Conservation (phyloP, 768 basidiomycete species). For the Pleurotus platypus region DNA sequence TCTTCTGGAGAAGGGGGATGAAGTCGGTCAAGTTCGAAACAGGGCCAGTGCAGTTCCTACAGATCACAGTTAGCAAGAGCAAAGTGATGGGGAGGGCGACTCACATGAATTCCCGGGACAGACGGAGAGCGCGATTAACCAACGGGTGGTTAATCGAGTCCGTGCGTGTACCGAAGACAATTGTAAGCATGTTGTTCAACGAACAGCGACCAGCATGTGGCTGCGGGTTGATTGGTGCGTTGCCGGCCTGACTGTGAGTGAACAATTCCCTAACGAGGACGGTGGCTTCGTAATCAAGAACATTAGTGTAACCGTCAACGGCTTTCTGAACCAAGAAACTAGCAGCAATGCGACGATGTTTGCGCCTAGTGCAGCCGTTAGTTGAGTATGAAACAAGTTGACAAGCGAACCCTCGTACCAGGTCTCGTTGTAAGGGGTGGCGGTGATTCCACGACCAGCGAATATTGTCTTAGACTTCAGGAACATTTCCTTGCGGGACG, state of each 20-base stretch:
- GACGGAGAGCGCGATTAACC: slow-evolving; percentile 27
- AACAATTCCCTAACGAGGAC: slow-evolving; percentile 36
- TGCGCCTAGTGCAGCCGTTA: slow-evolving; percentile 24
- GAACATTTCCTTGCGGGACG: slow-evolving; percentile 43
- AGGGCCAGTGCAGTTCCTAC: slow-evolving; percentile 37
- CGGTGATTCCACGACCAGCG: slow-evolving; percentile 39
- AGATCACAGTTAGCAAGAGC: not conserved
- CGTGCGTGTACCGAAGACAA: slow-evolving; percentile 40
- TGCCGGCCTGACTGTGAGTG: slow-evolving; percentile 25
- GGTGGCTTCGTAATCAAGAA: slow-evolving; percentile 35
- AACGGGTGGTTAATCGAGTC: slow-evolving; percentile 33
- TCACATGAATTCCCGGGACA: slow-evolving; percentile 44
- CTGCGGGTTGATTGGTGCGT: slow-evolving; percentile 32
- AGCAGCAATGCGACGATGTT: slow-evolving; percentile 37
- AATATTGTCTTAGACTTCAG: slow-evolving; percentile 43
- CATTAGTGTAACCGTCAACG: slow-evolving; percentile 29
- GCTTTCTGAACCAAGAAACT: slow-evolving; percentile 28
- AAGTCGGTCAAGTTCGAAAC: slow-evolving; percentile 44
- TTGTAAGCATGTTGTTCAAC: slow-evolving; percentile 41
- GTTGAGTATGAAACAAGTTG: not conserved
- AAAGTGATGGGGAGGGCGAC: slow-evolving; percentile 10
- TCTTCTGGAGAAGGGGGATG: slow-evolving; percentile 33
- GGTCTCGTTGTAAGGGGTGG: slow-evolving; percentile 37
- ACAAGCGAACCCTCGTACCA: slow-evolving; percentile 24
- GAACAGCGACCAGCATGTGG: slow-evolving; percentile 34